These are phyloP conservation scores for Dioszegia aurantiaca DNA, from an alignment of 768 basidiomycete genomes.

Conservation along the genomic window DNA sequence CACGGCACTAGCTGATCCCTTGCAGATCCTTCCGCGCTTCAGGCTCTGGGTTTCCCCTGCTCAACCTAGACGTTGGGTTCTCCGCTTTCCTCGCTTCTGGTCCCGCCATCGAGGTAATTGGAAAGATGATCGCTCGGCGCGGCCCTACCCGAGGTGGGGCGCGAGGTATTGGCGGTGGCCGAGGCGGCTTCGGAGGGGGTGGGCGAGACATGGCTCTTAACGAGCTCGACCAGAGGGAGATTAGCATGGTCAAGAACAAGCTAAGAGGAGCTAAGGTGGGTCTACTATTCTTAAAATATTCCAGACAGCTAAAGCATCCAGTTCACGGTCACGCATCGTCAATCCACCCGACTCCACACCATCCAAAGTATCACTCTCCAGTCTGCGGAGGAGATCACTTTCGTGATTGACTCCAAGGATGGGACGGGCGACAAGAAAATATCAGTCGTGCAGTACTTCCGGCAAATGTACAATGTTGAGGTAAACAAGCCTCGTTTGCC, in stretches of 20 bases:
- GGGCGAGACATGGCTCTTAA: conserved; percentile 14
- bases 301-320: conserved; percentile 15
- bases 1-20: background rate
- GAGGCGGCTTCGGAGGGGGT: conserved; percentile 20
- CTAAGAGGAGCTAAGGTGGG: conserved; percentile 39
- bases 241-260: conserved; percentile 31
- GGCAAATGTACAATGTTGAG: conserved; percentile 25
- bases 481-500: conserved; percentile 48
- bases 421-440: conserved; percentile 32
- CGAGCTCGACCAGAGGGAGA: conserved; percentile 20
- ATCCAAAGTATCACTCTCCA: conserved; percentile 40
- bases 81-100: conserved; percentile 50
- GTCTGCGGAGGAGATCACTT: conserved; percentile 38
- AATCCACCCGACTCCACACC: conserved; percentile 34
- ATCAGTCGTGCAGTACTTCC: conserved; percentile 39
- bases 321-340: conserved; percentile 46
- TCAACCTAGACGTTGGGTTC: conserved; percentile 51
- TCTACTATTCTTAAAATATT: background rate
- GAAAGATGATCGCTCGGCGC: conserved; percentile 32
- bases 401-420: conserved; percentile 37
- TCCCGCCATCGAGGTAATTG: conserved; percentile 45
- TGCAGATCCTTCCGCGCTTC: conserved; percentile 50
- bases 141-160: conserved; percentile 18
- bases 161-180: conserved; percentile 18
- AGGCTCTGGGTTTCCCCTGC: conserved; percentile 38